These are phyloP conservation scores for Thymus quinquecostatus DNA, from an alignment of 257 asterid species.

Conservation along the genomic window DNA sequence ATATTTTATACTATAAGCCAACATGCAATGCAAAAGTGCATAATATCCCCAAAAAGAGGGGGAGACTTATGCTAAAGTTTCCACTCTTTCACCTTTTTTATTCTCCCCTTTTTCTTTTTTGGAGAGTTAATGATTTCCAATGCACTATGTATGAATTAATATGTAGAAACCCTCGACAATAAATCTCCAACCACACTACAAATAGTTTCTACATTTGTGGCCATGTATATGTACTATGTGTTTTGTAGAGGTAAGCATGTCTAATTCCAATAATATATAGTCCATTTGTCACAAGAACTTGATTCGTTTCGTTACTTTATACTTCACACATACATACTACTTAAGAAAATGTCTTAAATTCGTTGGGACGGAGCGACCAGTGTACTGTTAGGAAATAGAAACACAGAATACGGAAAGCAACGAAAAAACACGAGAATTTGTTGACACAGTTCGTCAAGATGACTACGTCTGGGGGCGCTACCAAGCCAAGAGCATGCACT, in stretches of 20 bases:
- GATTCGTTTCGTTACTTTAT: too few relatives aligned
- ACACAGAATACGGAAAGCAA: too few relatives aligned
- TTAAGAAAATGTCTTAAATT: too few relatives aligned
- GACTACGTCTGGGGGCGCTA: too few relatives aligned
- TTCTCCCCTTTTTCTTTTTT: neutral
- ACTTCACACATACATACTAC: too few relatives aligned
- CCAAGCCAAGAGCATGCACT: too few relatives aligned
- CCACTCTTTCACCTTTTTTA: constrained; percentile 18
- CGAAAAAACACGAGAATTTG: too few relatives aligned
- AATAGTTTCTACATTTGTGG: constrained; percentile 24
- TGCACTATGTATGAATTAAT: constrained; percentile 29
- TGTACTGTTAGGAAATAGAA: too few relatives aligned
- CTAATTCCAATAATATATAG: neutral
- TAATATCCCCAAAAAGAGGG: constrained; percentile 20
- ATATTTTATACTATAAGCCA: constrained; percentile 26
- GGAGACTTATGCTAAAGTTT: constrained; percentile 46
- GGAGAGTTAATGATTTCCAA: constrained; percentile 37
- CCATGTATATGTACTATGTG: neutral
- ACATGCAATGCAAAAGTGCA: constrained; percentile 54
- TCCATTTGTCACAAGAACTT: too few relatives aligned
- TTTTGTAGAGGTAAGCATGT: neutral
- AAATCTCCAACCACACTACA: constrained; percentile 24
- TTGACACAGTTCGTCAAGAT: too few relatives aligned
- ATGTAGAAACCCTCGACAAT: constrained; percentile 24
- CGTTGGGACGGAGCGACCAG: too few relatives aligned